Evolutionary conservation across 163 green algal genomes (phyloP).

Genomic region (Chlamydomonas reinhardtii): DNA sequence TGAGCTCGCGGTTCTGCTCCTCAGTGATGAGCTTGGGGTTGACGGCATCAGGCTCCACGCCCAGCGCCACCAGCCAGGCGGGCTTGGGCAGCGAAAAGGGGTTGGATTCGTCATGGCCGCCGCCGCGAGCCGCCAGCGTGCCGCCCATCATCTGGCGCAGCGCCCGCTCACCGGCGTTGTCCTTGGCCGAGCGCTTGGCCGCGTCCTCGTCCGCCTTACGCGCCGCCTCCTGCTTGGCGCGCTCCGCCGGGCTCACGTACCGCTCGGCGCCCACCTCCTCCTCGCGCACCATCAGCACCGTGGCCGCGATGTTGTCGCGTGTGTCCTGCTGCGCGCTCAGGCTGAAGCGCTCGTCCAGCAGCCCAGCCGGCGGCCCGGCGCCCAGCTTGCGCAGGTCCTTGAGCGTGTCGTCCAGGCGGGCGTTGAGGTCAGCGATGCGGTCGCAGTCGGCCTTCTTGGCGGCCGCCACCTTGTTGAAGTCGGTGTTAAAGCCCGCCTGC

Average conservation of each 20-base stretch:
- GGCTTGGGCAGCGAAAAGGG: slow-evolving; percentile 49
- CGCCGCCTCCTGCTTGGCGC: background rate
- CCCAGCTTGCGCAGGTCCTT: slow-evolving; percentile 43
- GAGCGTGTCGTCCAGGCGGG: slow-evolving; percentile 51
- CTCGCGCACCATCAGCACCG: slow-evolving; percentile 15
- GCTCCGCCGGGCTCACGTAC: slow-evolving; percentile 38
- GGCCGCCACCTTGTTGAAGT: slow-evolving; percentile 34
- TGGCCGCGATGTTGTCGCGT: slow-evolving; percentile 24
- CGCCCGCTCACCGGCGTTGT: slow-evolving; percentile 54
- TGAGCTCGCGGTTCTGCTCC: slow-evolving; percentile 45
- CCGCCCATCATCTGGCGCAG: slow-evolving; percentile 64
- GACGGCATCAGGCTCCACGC: slow-evolving; percentile 15
- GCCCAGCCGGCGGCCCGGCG: background rate
- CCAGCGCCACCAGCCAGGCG: slow-evolving; percentile 57
- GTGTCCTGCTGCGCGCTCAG: slow-evolving; percentile 27
- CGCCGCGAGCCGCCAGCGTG: slow-evolving; percentile 46
- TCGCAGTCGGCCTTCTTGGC: slow-evolving; percentile 44
- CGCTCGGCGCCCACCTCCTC: slow-evolving; percentile 20
- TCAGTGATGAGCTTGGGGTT: slow-evolving; percentile 63
- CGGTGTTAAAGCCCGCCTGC: slow-evolving; percentile 48
- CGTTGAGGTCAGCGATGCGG: slow-evolving; percentile 58
- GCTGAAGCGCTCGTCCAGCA: slow-evolving; percentile 37
- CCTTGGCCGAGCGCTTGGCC: background rate
- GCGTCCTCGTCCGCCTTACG: slow-evolving; percentile 36
- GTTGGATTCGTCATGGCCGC: slow-evolving; percentile 4